Evolutionary conservation across 495 filamentous ascomycete genomes (phyloP), one percentile per base, ranked within the genome.

Genomic region (Mycothermus thermophilus): DNA sequence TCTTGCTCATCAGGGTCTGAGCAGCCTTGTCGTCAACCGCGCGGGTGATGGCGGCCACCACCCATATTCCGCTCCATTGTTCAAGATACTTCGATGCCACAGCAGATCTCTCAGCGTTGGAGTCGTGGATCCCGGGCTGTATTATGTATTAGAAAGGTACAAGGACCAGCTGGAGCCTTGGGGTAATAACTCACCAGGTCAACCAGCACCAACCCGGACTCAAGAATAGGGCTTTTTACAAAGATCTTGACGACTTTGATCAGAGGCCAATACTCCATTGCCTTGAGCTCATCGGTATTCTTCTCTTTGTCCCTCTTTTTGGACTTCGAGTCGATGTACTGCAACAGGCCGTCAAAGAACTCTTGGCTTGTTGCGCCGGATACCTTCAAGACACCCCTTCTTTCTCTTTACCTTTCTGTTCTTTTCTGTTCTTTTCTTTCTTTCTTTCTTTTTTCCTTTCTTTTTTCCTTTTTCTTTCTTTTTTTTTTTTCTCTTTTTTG

Each of bases 11-110:
- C 4, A 84, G 57, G 1, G 55, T 58, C 31, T 75, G 69, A 0
- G 77, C 75, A 1, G 69, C 62, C 42, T 79, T 78, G 41, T 80
- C 73, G 45, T 80, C 71, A 0, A 80, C 72, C 0, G 75, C 75
- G 4, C 75, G 62, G 13, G 58, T 72, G 27, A 80, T 80, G 0
- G 75, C 75, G 1, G 74, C 70, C 11, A 80, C 70, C 34, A 83
- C 69, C 72, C 72, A 77, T 1, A 72, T 37, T 9, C 62, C 59
- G 21, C 58, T 60, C 34, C 64, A 69, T 6, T 59, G 54, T 43
- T 77, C 70, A 58, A 79, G 71, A 44, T 81, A 83, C 2, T 59
- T 63, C 12, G 66, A 58, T 1, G 75, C 73, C 8, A 81, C 69
- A 0, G 66, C 67, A 5, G 67, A 64, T 28, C 79, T 62, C 18